Evolutionary conservation across 495 filamentous ascomycete genomes (phyloP), one percentile per base, ranked within the genome.

Genomic region (Chaetomium tenue): DNA sequence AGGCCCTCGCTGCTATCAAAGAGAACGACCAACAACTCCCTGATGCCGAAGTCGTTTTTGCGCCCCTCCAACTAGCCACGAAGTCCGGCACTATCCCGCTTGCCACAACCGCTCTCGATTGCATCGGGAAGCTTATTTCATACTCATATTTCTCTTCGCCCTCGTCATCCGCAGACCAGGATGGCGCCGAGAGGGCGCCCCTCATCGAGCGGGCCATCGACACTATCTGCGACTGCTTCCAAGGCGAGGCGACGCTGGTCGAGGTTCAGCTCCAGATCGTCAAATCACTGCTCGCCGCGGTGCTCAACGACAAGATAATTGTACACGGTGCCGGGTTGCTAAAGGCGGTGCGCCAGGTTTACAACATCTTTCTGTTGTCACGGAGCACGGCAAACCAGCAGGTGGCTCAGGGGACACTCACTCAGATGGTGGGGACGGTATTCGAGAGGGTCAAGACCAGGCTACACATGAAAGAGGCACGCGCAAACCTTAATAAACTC

Each of bases 151-250:
- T 99, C 75, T 92, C 93, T 8, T 84, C 90, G 46, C 87, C 91
- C 39, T 77, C 85, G 55, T 76, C 81, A 66, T 63, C 77, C 39
- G 65, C 71, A 60, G 64, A 73, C 33, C 78, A 81, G 54, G 81
- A 83, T 69, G 79, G 80, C 55, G 75, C 79, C 63, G 82, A 79
- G 39, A 81, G 83, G 50, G 69, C 81, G 48, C 76, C 79, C 55
- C 80, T 99, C 72, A 97, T 99, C 73, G 95, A 99, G 75, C 86
- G 92, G 66, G 95, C 95, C 52, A 99, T 99, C 69, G 95, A 99
- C 76, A 96, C 93, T 44, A 98, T 99, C 77, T 98, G 95, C 82
- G 93, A 98, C 71, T 99, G 95, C 73, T 99, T 98, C 68, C 91
- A 97, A 69, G 93, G 94, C 65, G 95, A 99, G 71, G 89, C 89